phyloP scores from a whole-genome alignment of 495 filamentous ascomycete species.

The Rostrohypoxylon terebratum region DNA sequence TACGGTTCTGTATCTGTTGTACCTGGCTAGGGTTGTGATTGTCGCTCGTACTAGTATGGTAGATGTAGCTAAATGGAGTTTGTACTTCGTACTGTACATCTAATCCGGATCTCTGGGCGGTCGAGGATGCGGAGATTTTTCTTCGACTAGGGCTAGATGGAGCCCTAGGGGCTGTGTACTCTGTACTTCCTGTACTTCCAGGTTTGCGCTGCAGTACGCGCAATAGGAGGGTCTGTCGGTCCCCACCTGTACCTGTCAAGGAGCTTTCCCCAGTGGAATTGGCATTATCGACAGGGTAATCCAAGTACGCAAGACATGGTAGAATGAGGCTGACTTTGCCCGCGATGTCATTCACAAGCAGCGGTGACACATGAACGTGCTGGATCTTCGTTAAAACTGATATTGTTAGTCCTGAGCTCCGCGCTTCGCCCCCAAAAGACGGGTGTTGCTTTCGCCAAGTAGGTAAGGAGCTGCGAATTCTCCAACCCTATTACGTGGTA shows the following conservation, averaged over 20 bases:
- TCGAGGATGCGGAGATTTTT: conserved; percentile 47
- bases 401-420: not conserved
- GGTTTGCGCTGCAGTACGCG: conserved; percentile 7
- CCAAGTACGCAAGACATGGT: conserved; percentile 32
- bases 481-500: not conserved
- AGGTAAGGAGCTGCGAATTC: conserved; percentile 8
- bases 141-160: conserved; percentile 33
- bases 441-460: not conserved
- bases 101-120: conserved; percentile 46
- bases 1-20: conserved; percentile 10
- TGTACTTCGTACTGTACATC: conserved; percentile 31
- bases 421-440: conserved; percentile 2
- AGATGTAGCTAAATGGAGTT: not conserved
- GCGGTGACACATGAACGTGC: conserved; percentile 8
- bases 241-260: conserved; percentile 46
- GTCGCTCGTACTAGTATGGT: not conserved
- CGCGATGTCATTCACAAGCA: conserved; percentile 20
- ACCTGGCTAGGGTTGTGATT: conserved; percentile 15
- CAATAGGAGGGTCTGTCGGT: conserved; percentile 19
- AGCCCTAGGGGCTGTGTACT: conserved; percentile 20
- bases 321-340: conserved; percentile 37
- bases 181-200: conserved; percentile 27
- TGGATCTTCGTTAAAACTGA: not conserved
- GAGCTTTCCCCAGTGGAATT: conserved; percentile 47
- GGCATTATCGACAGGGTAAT: conserved; percentile 42